A percentile compares a stretch with the other conserved stretches of the same genome.
Evolutionary conservation across 2,329 filamentous ascomycete species (phyloP).

Genomic region (Curvularia hawaiiensis): DNA sequence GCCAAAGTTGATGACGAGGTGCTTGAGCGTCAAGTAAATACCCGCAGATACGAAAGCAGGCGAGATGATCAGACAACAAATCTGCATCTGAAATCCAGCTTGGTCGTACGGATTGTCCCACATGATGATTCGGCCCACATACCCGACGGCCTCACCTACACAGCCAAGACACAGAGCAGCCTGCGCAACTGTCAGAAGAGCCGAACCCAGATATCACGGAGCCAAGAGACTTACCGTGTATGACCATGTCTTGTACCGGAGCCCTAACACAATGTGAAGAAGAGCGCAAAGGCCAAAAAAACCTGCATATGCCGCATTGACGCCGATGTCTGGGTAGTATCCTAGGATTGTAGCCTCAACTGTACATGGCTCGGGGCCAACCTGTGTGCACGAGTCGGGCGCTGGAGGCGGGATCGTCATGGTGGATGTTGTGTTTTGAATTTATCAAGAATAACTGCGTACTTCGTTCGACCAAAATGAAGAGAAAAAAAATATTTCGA

Average conservation of each 20-base stretch:
- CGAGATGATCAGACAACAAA: conserved; percentile 61
- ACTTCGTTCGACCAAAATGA: background rate
- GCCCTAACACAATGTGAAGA: conserved; percentile 56
- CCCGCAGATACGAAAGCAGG: conserved; percentile 62
- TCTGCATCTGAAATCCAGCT: conserved; percentile 58
- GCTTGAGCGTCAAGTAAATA: conserved; percentile 63
- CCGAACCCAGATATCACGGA: background rate
- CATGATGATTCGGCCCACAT: conserved; percentile 60
- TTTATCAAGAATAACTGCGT: background rate
- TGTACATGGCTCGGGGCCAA: conserved; percentile 44
- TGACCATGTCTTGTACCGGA: conserved; percentile 61
- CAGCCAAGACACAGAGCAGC: conserved; percentile 56
- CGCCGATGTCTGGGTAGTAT: conserved; percentile 58
- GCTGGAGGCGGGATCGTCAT: conserved; percentile 32
- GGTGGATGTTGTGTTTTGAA: background rate
- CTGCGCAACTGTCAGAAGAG: conserved; percentile 18
- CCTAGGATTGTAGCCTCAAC: conserved; percentile 57
- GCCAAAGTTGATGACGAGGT: conserved; percentile 63
- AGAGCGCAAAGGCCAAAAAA: conserved; percentile 58
- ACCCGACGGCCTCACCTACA: conserved; percentile 60
- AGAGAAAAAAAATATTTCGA: background rate
- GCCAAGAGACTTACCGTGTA: conserved; percentile 47
- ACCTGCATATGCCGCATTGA: conserved; percentile 58
- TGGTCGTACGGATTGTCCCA: conserved; percentile 58
- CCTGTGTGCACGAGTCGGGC: conserved; percentile 22